These are phyloP conservation scores for Hirsutella minnesotensis DNA, from an alignment of 2,329 filamentous ascomycete genomes.

Conservation along the genomic window DNA sequence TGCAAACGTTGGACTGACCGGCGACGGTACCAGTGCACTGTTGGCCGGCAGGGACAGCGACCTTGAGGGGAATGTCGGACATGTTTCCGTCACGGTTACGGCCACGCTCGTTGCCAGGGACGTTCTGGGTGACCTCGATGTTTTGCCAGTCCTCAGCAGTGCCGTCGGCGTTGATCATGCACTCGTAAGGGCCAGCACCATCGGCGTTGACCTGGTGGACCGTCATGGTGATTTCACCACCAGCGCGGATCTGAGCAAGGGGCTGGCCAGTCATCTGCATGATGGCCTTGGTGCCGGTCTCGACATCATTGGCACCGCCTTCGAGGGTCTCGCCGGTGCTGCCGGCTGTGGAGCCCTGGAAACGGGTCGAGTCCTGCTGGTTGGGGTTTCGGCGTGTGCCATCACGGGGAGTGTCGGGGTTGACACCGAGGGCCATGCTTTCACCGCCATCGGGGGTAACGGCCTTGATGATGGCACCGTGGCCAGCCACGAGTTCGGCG, in stretches of 20 bases:
- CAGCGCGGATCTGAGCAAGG: slow-evolving; percentile 47
- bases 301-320: slow-evolving; percentile 42
- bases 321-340: slow-evolving; percentile 47
- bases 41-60: slow-evolving; percentile 41
- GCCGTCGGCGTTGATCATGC: slow-evolving; percentile 51
- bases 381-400: slow-evolving; percentile 48
- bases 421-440: slow-evolving; percentile 39
- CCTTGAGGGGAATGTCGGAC: slow-evolving; percentile 40
- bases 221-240: slow-evolving; percentile 47
- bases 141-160: slow-evolving; percentile 40
- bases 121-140: slow-evolving; percentile 36
- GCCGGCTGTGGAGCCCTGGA: slow-evolving; percentile 38
- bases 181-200: slow-evolving; percentile 53
- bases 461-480: slow-evolving; percentile 48
- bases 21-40: slow-evolving; percentile 48
- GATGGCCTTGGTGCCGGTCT: slow-evolving; percentile 44
- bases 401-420: slow-evolving; percentile 46
- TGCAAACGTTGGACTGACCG: slow-evolving; percentile 46
- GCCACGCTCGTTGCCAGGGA: slow-evolving; percentile 14
- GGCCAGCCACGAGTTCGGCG: slow-evolving; percentile 44
- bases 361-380: slow-evolving; percentile 53
- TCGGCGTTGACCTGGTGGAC: slow-evolving; percentile 58
- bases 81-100: slow-evolving; percentile 30
- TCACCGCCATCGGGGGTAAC: slow-evolving; percentile 44
- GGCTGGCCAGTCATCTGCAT: slow-evolving; percentile 42